Evolutionary conservation across 352 stramenopile species (phyloP), one percentile per base, ranked within the genome.

Genomic region (Globisporangium takayamanum): DNA sequence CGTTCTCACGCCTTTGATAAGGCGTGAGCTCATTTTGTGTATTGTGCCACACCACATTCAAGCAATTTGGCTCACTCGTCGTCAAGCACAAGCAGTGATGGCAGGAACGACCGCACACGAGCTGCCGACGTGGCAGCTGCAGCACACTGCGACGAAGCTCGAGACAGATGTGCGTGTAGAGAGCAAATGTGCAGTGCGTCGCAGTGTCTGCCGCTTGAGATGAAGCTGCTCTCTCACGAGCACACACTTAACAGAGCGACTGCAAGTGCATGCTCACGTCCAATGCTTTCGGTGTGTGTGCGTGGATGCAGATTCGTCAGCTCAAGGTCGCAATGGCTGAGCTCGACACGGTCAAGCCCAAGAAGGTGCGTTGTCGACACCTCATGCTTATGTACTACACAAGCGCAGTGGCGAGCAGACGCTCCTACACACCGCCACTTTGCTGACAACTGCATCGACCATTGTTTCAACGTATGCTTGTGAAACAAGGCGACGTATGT

Each of bases 321-420:
- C 66, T 92, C 10, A 76, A 90, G 49, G 82, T 94, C 10, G 80
- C 82, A 41, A 71, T 94, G 65, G 69, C 64, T 12, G 82, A 94
- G 56, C 57, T 94, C 22, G 77, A 90, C 60, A 74, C 70, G 16
- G 70, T 89, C 50, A 80, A 82, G 45, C 70, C 82, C 11, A 88
- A 86, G 41, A 89, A 84, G 70, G 82, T 91, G 51, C 2, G 18
- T 7, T 59, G 50, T 15, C 37, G 11, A 8, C 41, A 16, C 22
- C 25, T 49, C 18, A 16, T 8, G 42, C 42, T 14, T 6, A 14
- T 25, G 7, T 20, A 14, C 16, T 26, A 8, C 16, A 26, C 44
- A 1, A 49, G 33, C 10, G 33, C 33, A 39, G 33, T 39, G 33
- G 2, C 33, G 14, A 2, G 33, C 33, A 39, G 33, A 14, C 33